Conservation (phyloP, 2,329 filamentous ascomycete species). For the Aspergillus latus region DNA sequence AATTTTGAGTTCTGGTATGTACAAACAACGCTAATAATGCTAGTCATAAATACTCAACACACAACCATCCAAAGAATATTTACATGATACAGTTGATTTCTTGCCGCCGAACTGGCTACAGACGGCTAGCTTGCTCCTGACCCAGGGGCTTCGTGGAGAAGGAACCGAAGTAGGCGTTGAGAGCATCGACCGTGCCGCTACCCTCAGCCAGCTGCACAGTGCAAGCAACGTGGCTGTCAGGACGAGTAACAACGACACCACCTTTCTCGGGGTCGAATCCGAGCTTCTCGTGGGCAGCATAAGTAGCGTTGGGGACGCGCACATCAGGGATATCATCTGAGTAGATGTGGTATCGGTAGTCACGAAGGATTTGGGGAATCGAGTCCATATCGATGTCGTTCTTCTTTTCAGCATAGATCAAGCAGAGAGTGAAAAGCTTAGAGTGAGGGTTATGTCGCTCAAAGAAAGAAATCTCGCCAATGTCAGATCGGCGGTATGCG, state of each 20-base stretch:
- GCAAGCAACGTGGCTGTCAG: conserved; percentile 82
- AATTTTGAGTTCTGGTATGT: conserved; percentile 6
- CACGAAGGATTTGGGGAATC: conserved; percentile 67
- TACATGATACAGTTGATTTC: conserved; percentile 3
- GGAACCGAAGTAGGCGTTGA: conserved; percentile 77
- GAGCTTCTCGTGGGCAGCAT: conserved; percentile 82
- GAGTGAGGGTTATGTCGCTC: conserved; percentile 84
- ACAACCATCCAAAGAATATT: conserved; percentile 2
- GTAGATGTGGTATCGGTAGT: conserved; percentile 81
- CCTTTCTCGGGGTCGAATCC: conserved; percentile 72
- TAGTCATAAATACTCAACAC: conserved; percentile 5
- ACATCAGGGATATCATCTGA: conserved; percentile 78
- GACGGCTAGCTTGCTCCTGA: conserved; percentile 38
- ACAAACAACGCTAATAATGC: conserved; percentile 16
- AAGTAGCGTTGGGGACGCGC: conserved; percentile 66
- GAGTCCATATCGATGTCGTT: conserved; percentile 71
- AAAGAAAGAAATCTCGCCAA: conserved; percentile 66
- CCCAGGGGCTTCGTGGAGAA: conserved; percentile 63
- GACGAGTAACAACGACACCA: conserved; percentile 78
- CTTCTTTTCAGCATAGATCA: conserved; percentile 69
- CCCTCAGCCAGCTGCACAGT: conserved; percentile 74
- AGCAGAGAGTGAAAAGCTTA: conserved; percentile 74
- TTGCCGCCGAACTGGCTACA: conserved; percentile 23
- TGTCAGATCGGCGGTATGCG: conserved; percentile 62
- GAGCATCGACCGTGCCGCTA: conserved; percentile 72